Conservation (phyloP, 2,329 filamentous ascomycete species). For the Colletotrichum sp. region DNA sequence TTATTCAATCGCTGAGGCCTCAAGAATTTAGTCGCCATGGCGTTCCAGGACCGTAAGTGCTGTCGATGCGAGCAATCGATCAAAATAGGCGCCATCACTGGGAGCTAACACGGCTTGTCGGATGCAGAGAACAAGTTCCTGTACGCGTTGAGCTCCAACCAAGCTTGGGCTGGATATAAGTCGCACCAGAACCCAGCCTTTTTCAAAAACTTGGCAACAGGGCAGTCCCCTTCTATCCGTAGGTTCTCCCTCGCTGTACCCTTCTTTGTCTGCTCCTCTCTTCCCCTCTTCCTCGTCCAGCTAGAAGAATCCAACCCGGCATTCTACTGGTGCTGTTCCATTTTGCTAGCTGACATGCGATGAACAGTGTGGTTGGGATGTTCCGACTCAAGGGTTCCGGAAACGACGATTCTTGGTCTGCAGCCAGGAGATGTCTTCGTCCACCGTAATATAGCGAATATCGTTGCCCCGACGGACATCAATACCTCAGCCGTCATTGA, state of each 20-base stretch:
- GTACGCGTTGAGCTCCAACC: constrained; percentile 71
- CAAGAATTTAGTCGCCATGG: not conserved
- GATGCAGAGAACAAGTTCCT: constrained; percentile 60
- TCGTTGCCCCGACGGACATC: constrained; percentile 76
- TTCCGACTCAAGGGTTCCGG: constrained; percentile 83
- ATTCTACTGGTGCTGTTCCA: not conserved
- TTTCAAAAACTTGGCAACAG: constrained; percentile 70
- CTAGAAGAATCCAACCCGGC: not conserved
- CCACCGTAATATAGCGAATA: constrained; percentile 90
- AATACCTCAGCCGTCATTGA: constrained; percentile 78
- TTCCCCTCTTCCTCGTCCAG: not conserved
- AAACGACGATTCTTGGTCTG: constrained; percentile 80
- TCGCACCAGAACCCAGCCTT: constrained; percentile 70
- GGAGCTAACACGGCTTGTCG: not conserved
- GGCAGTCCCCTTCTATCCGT: constrained; percentile 70
- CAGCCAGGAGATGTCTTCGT: constrained; percentile 87
- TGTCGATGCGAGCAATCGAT: not conserved
- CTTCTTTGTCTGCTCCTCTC: not conserved
- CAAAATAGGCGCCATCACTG: not conserved
- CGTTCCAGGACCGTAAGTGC: constrained; percentile 15
- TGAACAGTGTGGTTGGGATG: constrained; percentile 81
- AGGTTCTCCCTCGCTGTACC: constrained; percentile 6
- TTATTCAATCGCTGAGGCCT: not conserved
- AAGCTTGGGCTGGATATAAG: constrained; percentile 72
- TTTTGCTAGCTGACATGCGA: not conserved